These are phyloP conservation scores for Penicillium sp. DNA, from an alignment of 2,329 filamentous ascomycete genomes.

Conservation along the genomic window DNA sequence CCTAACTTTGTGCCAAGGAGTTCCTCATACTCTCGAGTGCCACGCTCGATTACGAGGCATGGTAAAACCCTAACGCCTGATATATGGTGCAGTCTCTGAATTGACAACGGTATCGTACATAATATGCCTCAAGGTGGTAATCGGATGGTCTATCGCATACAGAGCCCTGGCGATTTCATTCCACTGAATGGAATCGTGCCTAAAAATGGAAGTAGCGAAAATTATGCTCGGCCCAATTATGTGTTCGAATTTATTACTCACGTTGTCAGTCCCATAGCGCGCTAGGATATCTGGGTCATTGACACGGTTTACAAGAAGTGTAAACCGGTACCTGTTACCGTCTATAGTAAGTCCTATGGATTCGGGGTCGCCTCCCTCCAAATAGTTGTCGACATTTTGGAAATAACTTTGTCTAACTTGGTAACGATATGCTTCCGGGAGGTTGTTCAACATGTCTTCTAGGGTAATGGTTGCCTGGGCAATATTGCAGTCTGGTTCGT, in stretches of 20 bases:
- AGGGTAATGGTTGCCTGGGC: background rate
- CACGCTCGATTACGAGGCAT: background rate
- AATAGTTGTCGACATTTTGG: too few relatives aligned
- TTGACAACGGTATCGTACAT: background rate
- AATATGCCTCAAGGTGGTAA: background rate
- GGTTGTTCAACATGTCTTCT: fast-evolving
- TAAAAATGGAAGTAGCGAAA: background rate
- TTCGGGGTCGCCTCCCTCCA: background rate
- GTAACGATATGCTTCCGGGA: background rate
- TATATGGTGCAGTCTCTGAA: background rate
- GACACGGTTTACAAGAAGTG: fast-evolving
- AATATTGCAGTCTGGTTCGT: background rate
- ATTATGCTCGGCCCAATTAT: background rate
- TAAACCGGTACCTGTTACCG: background rate
- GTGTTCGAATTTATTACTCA: background rate
- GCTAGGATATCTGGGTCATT: background rate
- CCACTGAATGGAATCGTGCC: background rate
- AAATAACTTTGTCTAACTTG: fast-evolving
- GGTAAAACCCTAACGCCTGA: too few relatives aligned
- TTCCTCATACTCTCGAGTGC: background rate
- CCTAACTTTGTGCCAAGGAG: background rate
- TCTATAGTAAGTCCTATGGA: background rate
- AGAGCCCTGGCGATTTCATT: background rate
- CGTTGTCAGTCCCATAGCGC: too few relatives aligned
- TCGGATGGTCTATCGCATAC: background rate